Evolutionary conservation across 345 rosid species (phyloP).

Genomic region (Brassica juncea): DNA sequence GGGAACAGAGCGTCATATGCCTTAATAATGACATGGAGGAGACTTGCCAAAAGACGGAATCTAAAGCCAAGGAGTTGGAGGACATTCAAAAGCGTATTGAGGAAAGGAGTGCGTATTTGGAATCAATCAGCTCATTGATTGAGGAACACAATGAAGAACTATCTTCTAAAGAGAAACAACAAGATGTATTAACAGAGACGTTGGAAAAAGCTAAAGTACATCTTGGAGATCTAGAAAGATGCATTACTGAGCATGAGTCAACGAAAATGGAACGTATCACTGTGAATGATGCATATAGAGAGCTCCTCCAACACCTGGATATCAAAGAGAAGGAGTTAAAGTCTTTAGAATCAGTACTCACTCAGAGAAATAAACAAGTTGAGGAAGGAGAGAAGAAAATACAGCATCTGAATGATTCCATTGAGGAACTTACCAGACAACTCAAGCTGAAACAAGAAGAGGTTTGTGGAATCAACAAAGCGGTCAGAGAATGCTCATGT

Average conservation of each 20-base stretch:
- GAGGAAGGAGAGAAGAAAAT: constrained; percentile 31
- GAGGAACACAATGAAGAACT: constrained; percentile 34
- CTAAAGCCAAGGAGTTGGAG: constrained; percentile 29
- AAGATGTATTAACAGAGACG: constrained; percentile 24
- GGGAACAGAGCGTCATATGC: not conserved
- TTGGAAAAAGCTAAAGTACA: constrained; percentile 6
- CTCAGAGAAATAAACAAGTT: constrained; percentile 27
- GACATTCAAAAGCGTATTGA: constrained; percentile 14
- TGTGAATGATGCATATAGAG: not conserved
- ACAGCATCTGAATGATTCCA: constrained; percentile 27
- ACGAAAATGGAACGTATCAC: constrained; percentile 30
- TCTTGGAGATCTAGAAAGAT: not conserved
- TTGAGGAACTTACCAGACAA: constrained; percentile 21
- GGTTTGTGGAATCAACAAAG: constrained; percentile 20
- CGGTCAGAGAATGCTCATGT: constrained; percentile 17
- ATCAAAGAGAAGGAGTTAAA: constrained; percentile 34
- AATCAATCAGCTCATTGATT: constrained; percentile 19
- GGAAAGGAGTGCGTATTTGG: not conserved
- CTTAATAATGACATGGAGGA: constrained; percentile 8
- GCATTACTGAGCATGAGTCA: constrained; percentile 11
- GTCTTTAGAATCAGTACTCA: constrained; percentile 18
- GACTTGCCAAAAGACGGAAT: not conserved
- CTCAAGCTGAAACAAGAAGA: constrained; percentile 30
- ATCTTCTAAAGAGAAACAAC: constrained; percentile 21
- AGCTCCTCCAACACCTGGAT: constrained; percentile 19